Conservation (phyloP, 2,329 filamentous ascomycete genomes). For the Fusarium sp. region DNA sequence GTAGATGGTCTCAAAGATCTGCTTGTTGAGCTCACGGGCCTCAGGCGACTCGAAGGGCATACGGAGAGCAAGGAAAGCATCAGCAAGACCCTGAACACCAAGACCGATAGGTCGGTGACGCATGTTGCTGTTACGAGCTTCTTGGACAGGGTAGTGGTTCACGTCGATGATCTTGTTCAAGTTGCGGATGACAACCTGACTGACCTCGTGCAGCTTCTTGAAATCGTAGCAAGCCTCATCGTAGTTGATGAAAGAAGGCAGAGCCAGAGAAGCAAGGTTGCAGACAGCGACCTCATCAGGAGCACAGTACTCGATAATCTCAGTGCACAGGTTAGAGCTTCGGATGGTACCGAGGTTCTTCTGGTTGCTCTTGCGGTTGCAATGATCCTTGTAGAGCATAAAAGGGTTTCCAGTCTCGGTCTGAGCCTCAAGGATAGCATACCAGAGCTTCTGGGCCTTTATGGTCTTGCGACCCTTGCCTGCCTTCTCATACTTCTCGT, state of each 20-base stretch:
- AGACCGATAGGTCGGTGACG: constrained; percentile 96
- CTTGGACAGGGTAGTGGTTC: constrained; percentile 97
- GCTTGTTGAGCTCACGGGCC: constrained; percentile 93
- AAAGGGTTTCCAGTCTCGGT: constrained; percentile 99
- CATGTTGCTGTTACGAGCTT: constrained; percentile 97
- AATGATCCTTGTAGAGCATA: constrained; percentile 99
- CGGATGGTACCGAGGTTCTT: constrained; percentile 99
- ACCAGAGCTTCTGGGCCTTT: constrained; percentile 99
- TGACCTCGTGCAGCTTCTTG: constrained; percentile 95
- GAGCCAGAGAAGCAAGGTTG: constrained; percentile 94
- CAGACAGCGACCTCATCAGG: constrained; percentile 99
- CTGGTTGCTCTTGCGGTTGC: constrained; percentile 99
- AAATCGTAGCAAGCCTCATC: constrained; percentile 91
- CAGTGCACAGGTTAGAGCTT: constrained; percentile 98
- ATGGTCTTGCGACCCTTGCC: constrained; percentile 91
- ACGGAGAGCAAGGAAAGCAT: constrained; percentile 96
- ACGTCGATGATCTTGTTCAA: constrained; percentile 98
- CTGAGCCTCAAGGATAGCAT: constrained; percentile 97
- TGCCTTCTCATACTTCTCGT: constrained; percentile 91
- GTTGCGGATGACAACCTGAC: constrained; percentile 92
- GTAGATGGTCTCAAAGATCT: constrained; percentile 99
- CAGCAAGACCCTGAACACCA: constrained; percentile 96
- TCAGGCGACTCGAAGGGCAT: constrained; percentile 97
- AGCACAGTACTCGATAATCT: constrained; percentile 97
- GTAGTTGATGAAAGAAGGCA: constrained; percentile 93